Evolutionary conservation across 148 eudicot species (phyloP).

Genomic region (Rhododendron ovatum): DNA sequence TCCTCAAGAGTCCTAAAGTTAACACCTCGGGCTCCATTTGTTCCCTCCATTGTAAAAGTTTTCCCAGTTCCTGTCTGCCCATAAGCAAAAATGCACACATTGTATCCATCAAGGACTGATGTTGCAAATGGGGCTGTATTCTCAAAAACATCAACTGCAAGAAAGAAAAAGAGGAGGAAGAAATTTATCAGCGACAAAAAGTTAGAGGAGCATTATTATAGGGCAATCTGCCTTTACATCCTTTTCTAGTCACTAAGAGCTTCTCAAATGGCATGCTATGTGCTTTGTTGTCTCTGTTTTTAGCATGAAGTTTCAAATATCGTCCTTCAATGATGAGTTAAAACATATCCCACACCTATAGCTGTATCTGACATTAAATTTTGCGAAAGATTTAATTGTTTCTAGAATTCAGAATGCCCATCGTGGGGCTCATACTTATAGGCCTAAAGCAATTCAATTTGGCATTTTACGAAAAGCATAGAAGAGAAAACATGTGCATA

Average conservation of each 20-base stretch:
- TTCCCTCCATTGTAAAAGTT: constrained; percentile 97
- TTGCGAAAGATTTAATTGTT: not conserved
- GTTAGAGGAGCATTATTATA: not conserved
- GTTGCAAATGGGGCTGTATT: constrained; percentile 84
- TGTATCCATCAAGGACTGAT: constrained; percentile 94
- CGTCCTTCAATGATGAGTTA: not conserved
- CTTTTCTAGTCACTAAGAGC: not conserved
- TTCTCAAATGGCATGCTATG: not conserved
- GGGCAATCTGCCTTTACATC: not conserved
- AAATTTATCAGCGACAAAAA: constrained; percentile 1
- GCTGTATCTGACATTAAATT: not conserved
- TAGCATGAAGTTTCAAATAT: not conserved
- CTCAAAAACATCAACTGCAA: constrained; percentile 72
- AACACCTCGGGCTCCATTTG: constrained; percentile 79
- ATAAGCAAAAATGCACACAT: constrained; percentile 93
- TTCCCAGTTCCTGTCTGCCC: constrained; percentile 99
- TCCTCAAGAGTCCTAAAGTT: constrained; percentile 84
- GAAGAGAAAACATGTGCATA: not conserved
- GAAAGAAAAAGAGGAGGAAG: constrained; percentile 5
- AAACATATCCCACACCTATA: not conserved
- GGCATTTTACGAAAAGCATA: not conserved
- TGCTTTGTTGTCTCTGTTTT: not conserved
- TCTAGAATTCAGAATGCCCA: not conserved
- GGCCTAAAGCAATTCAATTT: not conserved
- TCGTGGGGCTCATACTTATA: not conserved